Conservation (phyloP, 192 early-diverging fungal species). For the Linnemannia zychae region DNA sequence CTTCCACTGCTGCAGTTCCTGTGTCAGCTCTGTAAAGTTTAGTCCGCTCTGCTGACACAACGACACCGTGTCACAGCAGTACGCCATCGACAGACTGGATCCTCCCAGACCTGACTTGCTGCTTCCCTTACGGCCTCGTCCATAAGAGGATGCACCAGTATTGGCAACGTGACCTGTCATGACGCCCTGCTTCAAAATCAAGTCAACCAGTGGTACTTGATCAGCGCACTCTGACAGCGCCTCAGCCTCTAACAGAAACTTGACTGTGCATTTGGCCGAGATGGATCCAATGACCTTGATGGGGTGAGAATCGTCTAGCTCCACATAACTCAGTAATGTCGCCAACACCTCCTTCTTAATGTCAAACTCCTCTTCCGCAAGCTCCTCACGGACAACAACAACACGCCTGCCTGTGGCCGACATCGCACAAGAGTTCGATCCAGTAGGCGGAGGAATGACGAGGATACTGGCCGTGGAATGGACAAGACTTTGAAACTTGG, state of each 20-base stretch:
- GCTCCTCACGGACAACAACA: slow-evolving; percentile 41
- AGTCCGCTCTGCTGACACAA: slow-evolving; percentile 35
- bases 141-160: slow-evolving; percentile 18
- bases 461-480: slow-evolving; percentile 21
- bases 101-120: slow-evolving; percentile 26
- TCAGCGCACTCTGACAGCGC: slow-evolving; percentile 24
- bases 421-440: neutral
- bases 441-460: slow-evolving; percentile 29
- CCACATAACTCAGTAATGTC: slow-evolving; percentile 47
- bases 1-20: slow-evolving; percentile 49
- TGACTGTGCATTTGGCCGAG: slow-evolving; percentile 47
- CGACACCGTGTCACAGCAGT: slow-evolving; percentile 41
- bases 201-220: slow-evolving; percentile 23
- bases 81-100: slow-evolving; percentile 41
- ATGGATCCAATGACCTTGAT: slow-evolving; percentile 49
- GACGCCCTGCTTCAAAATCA: slow-evolving; percentile 41
- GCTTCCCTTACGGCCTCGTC: slow-evolving; percentile 16
- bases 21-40: slow-evolving; percentile 27
- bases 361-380: slow-evolving; percentile 43
- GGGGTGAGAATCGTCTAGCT: slow-evolving; percentile 36
- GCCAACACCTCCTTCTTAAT: slow-evolving; percentile 55
- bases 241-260: slow-evolving; percentile 33
- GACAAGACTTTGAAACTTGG: slow-evolving; percentile 11
- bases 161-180: slow-evolving; percentile 27
- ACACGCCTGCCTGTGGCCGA: slow-evolving; percentile 5